These are phyloP conservation scores for Phaeosphaeria sp. DNA, from an alignment of 2,329 filamentous ascomycete genomes.

Conservation along the genomic window DNA sequence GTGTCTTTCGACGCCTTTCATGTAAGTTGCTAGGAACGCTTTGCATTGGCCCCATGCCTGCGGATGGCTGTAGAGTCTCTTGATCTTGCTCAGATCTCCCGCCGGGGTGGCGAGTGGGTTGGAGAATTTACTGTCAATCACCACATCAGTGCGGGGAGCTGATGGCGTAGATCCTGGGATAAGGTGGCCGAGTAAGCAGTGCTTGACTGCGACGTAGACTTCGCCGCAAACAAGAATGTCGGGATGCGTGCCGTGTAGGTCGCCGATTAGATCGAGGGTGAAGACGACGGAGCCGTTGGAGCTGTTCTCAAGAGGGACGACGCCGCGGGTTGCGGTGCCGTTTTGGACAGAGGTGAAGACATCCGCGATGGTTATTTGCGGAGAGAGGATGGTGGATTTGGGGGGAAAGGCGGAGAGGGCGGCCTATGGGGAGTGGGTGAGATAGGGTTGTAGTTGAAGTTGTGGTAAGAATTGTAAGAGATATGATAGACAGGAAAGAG, in stretches of 20 bases:
- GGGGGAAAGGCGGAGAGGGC: slow-evolving; percentile 59
- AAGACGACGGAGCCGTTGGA: slow-evolving; percentile 92
- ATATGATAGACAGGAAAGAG: background rate
- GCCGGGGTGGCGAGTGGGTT: slow-evolving; percentile 1
- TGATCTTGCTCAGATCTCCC: slow-evolving; percentile 65
- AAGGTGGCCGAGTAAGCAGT: slow-evolving; percentile 75
- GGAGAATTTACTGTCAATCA: slow-evolving; percentile 1
- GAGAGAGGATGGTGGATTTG: slow-evolving; percentile 43
- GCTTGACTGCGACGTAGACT: slow-evolving; percentile 84
- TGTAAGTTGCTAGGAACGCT: slow-evolving; percentile 71
- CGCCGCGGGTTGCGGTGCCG: slow-evolving; percentile 69
- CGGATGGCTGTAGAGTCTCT: slow-evolving; percentile 86
- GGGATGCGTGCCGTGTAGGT: slow-evolving; percentile 68
- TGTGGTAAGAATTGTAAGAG: background rate
- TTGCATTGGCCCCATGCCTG: slow-evolving; percentile 95
- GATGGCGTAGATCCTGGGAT: background rate
- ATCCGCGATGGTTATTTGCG: slow-evolving; percentile 63
- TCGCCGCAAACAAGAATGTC: slow-evolving; percentile 82
- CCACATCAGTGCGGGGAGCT: background rate
- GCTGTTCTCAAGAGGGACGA: slow-evolving; percentile 95
- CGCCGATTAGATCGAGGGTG: slow-evolving; percentile 87
- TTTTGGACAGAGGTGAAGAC: slow-evolving; percentile 81
- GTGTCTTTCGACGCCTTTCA: slow-evolving; percentile 77
- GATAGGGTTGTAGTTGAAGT: background rate
- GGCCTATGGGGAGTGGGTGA: slow-evolving; percentile 51